Base-by-base conservation (phyloP, 2,329 filamentous ascomycete genomes). In the Xylariomycetidae sp. region DNA sequence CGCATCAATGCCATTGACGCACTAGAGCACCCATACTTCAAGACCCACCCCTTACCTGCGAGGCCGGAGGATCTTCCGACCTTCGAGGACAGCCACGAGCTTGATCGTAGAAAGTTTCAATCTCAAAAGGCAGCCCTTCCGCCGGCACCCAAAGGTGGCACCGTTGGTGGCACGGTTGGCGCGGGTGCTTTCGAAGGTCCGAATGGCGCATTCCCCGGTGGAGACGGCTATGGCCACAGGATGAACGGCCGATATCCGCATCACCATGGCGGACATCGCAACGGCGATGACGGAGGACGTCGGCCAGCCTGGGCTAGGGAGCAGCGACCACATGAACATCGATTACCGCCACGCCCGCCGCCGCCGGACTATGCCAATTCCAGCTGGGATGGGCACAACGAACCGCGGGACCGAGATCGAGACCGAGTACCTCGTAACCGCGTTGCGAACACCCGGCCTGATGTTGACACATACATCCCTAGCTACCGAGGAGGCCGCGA, bases 1-100 rank as follows among this genome's bases (percentile, higher is more conserved):
- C 78, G 92, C 31, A 82, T 94, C 56, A 98, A 96, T 54, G 92
- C 92, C 0, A 84, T 93, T 17, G 92, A 98, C 61, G 92, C 92
- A 1, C 67, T 98, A 15, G 76, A 93, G 43, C 92, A 98, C 52
- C 79, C 86, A 1, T 98, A 95, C 60, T 96, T 98, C 65, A 81
- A 77, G 41, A 83, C 76, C 36, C 61, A 74, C 1, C 92, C 92
- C 4, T 67, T 83, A 4, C 92, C 92, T 7, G 79, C 89, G 24
- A 75, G 76, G 35, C 87, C 92, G 1, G 81, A 83, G 43, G 88
- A 96, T 31, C 74, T 98, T n/a, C 92, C 92, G 2, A 74, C 68
- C 12, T 96, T 95, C 52, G 86, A 94, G 54, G 90, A 95, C 51
- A 95, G 88, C 27, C 92, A 98, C 60, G 92, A 98, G 59, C 69